A percentile compares a stretch with the other conserved stretches of the same genome.
Evolutionary conservation across 1,284 basidiomycete species (phyloP).

Genomic region (Volvariella volvacea): DNA sequence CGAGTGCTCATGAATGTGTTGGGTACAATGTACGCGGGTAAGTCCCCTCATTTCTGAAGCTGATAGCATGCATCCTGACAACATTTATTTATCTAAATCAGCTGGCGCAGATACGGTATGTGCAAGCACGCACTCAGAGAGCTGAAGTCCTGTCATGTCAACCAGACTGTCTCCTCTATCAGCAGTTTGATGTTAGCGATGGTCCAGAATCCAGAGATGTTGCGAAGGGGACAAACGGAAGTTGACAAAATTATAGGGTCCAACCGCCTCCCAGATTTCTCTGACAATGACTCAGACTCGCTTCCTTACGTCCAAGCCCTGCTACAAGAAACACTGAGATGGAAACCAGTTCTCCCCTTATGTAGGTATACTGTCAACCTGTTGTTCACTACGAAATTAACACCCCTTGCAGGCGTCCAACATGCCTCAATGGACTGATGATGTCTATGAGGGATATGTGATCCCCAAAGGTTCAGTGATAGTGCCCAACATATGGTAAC

Average conservation of each 20-base stretch:
- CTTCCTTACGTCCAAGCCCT: slow-evolving; percentile 10
- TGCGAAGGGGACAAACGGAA: slow-evolving; percentile 7
- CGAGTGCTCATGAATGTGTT: slow-evolving; percentile 3
- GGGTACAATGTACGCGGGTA: neutral
- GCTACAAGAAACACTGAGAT: slow-evolving; percentile 8
- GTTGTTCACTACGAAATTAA: neutral
- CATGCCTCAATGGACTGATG: slow-evolving; percentile 1
- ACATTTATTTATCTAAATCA: neutral
- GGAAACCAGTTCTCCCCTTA: slow-evolving; percentile 9
- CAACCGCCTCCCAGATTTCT: slow-evolving; percentile 8
- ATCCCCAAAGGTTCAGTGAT: slow-evolving; percentile 6
- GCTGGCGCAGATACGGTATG: slow-evolving; percentile 9
- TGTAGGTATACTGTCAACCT: slow-evolving; percentile 3
- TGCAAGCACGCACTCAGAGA: neutral
- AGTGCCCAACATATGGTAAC: neutral
- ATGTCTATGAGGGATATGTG: slow-evolving; percentile 7
- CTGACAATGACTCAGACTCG: slow-evolving; percentile 3
- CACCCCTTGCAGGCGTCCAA: neutral
- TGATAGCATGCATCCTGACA: neutral
- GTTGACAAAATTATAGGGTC: slow-evolving; percentile 5
- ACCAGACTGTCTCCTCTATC: slow-evolving; percentile 11
- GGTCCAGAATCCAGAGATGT: slow-evolving; percentile 8
- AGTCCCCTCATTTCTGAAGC: neutral
- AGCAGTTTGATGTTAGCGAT: slow-evolving; percentile 10
- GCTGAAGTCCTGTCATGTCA: neutral